These are phyloP conservation scores for Pleurotus citrinopileatus DNA, from an alignment of 768 basidiomycete genomes.

Conservation along the genomic window DNA sequence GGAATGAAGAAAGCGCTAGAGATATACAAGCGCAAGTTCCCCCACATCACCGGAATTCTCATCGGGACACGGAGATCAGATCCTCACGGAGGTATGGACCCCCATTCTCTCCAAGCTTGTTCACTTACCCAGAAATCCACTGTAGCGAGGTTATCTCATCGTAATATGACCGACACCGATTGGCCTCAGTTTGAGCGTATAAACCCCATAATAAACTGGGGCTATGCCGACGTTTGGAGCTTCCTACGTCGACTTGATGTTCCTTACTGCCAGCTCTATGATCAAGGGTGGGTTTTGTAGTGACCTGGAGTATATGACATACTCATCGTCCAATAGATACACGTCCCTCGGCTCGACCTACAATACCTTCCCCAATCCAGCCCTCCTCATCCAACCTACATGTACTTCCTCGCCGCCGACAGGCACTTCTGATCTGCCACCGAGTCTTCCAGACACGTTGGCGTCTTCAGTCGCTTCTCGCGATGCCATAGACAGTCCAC, in stretches of 20 bases:
- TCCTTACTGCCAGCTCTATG: constrained; percentile 88
- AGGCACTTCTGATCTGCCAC: constrained; percentile 11
- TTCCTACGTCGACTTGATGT: constrained; percentile 75
- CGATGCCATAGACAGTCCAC: neutral
- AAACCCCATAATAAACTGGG: constrained; percentile 96
- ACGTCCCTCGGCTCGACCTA: constrained; percentile 95
- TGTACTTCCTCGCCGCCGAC: constrained; percentile 10
- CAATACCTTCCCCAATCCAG: constrained; percentile 93
- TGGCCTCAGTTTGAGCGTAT: constrained; percentile 92
- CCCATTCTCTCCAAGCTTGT: neutral
- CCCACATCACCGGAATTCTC: constrained; percentile 74
- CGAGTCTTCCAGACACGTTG: too few species aligned
- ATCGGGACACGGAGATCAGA: constrained; percentile 88
- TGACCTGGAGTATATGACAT: neutral
- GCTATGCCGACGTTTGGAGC: constrained; percentile 84
- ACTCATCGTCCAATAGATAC: constrained; percentile 54
- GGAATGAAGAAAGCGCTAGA: constrained; percentile 80
- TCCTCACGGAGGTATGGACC: constrained; percentile 84
- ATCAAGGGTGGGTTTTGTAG: constrained; percentile 67
- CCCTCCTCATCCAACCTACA: constrained; percentile 46
- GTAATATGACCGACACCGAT: constrained; percentile 78
- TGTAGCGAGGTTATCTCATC: constrained; percentile 66
- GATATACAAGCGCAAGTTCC: constrained; percentile 64
- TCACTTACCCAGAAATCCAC: constrained; percentile 3
- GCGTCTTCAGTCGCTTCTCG: constrained; percentile 12